phyloP scores from a whole-genome alignment of 352 stramenopile species.

The Phytophthora idaei region DNA sequence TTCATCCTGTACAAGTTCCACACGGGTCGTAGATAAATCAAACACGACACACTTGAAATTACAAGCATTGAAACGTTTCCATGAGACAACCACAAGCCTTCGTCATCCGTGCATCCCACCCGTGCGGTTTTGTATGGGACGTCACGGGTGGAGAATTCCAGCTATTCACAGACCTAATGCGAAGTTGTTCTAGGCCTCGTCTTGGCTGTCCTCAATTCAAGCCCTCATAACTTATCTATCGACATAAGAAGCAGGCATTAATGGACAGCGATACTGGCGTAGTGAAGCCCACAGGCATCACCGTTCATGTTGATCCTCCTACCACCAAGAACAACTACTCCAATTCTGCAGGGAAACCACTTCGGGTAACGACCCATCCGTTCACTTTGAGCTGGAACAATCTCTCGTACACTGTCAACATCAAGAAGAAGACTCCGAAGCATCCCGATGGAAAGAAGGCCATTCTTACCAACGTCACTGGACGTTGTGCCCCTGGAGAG shows the following conservation, averaged over 20 bases:
- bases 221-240: conserved; percentile 5
- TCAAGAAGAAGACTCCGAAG: conserved; percentile 19
- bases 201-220: not conserved
- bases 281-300: not conserved
- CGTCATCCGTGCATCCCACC: not conserved
- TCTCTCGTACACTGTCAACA: conserved; percentile 30
- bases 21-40: conserved; percentile 10
- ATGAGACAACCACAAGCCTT: not conserved
- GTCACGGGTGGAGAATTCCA: not conserved
- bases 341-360: conserved; percentile 8
- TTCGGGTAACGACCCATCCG: conserved; percentile 11
- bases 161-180: not conserved
- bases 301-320: conserved; percentile 19
- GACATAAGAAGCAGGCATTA: not conserved
- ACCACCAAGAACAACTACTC: conserved; percentile 1
- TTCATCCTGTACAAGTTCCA: conserved; percentile 34
- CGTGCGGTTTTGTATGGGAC: not conserved
- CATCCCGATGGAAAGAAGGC: conserved; percentile 36
- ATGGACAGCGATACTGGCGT: conserved; percentile 14
- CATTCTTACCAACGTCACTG: conserved; percentile 66
- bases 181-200: no score
- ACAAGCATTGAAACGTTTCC: not conserved
- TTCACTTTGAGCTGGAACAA: conserved; percentile 29
- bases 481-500: conserved; percentile 55
- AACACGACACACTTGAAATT: not conserved